Evolutionary conservation across 1,284 basidiomycete genomes (phyloP), one percentile per base, ranked within the genome.

Genomic region (Sporisorium reilianum): DNA sequence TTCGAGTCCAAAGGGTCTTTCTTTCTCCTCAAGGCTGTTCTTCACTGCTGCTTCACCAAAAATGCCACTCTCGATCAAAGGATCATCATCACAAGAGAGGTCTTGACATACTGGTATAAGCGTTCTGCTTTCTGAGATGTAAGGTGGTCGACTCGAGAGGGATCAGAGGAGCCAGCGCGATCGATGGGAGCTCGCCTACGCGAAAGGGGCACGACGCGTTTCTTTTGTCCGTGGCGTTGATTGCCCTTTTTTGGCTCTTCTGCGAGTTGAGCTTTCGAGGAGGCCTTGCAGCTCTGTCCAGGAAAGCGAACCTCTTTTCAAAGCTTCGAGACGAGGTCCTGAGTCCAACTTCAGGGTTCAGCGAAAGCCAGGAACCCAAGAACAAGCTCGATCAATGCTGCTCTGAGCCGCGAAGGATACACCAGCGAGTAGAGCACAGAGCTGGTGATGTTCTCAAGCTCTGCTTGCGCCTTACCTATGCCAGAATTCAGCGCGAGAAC

Each of bases 141-240:
- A 11, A 11, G 7, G 3, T 34, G n/a, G n/a, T n/a, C n/a, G 32
- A 34, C 32, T 34, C 12, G n/a, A 26, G 7, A 16, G 42, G 42
- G 11, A 25, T 25, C 10, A 26, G 14, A 28, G 26, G 26, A 28
- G 26, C 28, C 5, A 46, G 45, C 45, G 46, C 26, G 28, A 48
- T 48, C n/a, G 46, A n/a, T 3, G 16, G 30, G 46, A 20, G 46
- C 46, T 48, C 26, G 46, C 26, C 28, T 30, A 48, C 8, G 46
- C 23, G 25, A 45, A 45, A 45, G 16, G 25, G 25, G 44, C 46
- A 48, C 46, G 46, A 48, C 46, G 25, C 25, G 52, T 53, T 34
- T 28, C 3, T 25, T 1, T 18, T 53, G 40, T 42, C 22, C 53
- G 30, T 55, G 53, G 53, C 53, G 41, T 55, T 55, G 53, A 55